These are phyloP conservation scores for Cladophialophora psammophila DNA, from an alignment of 2,329 filamentous ascomycete genomes.

Conservation along the genomic window DNA sequence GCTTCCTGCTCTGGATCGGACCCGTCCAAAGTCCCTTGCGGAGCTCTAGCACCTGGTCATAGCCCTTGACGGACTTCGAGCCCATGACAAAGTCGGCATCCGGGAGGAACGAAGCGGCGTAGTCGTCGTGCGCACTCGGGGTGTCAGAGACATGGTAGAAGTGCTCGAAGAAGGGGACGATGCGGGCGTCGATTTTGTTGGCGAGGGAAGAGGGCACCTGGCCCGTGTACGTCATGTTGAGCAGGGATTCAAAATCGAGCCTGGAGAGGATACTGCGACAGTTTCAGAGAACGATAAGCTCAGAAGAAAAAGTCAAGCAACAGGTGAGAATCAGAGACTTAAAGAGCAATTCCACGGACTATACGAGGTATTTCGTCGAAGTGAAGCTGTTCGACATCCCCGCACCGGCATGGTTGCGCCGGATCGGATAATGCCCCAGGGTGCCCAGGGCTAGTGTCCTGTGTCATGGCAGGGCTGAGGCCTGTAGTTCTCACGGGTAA, in stretches of 20 bases:
- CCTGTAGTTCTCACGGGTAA: too few species aligned
- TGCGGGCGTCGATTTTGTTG: constrained; percentile 31
- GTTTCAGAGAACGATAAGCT: too few species aligned
- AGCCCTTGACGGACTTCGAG: constrained; percentile 54
- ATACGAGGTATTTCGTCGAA: too few species aligned
- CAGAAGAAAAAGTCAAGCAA: too few species aligned
- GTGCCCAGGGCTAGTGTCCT: too few species aligned
- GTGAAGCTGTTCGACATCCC: too few species aligned
- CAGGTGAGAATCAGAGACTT: too few species aligned
- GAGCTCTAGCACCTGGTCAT: constrained; percentile 58
- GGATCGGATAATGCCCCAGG: too few species aligned
- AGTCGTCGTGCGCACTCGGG: constrained; percentile 58
- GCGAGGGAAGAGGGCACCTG: constrained; percentile 20
- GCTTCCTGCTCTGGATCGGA: constrained; percentile 51
- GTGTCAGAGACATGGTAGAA: constrained; percentile 44
- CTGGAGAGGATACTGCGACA: neutral
- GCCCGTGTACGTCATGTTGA: constrained; percentile 35
- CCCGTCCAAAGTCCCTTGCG: constrained; percentile 62
- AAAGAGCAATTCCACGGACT: too few species aligned
- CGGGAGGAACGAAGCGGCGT: constrained; percentile 56
- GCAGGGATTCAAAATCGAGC: neutral
- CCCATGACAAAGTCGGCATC: constrained; percentile 63
- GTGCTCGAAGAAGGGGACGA: constrained; percentile 40
- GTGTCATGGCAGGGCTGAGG: too few species aligned
- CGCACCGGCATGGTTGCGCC: too few species aligned